Evolutionary conservation across 2,329 filamentous ascomycete genomes (phyloP), one percentile per base, ranked within the genome.

Genomic region (Venturia asperata): DNA sequence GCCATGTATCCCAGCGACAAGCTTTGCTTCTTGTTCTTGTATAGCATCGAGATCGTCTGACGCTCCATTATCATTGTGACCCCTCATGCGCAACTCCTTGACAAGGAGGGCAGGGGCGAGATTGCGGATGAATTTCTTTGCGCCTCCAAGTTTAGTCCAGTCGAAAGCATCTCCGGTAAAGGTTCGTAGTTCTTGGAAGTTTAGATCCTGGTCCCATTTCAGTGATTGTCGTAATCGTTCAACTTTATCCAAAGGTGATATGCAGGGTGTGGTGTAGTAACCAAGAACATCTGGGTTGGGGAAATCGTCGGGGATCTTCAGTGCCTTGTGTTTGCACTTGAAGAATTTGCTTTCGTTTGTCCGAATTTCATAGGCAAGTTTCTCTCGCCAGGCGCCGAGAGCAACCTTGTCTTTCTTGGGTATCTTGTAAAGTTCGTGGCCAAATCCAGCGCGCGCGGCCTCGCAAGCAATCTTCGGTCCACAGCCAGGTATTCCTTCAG

Each of bases 401-500:
- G 82, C 87, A 0, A 75, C 77, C 2, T 76, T 76, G 69, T 92
- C 87, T 5, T 82, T 80, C 42, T 77, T 80, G 66, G 84, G 82
- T 37, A 94, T 76, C 1, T 77, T 80, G 72, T 89, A 93, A 4
- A 97, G 77, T 43, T 88, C 84, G 66, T 81, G 84, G 1, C 93
- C 94, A 74, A 93, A 97, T 0, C 92, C 92, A 63, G 91, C 94
- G 71, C 85, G 85, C 42, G 92, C 92, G 64, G 94, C 95, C 73
- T 97, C 91, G 69, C 90, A 94, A 0, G 94, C 93, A 13, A 92
- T 81, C 72, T 93, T 96, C 61, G 91, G 85, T 1, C 94, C 94
- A 70, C 92, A 96, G 4, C 90, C 89, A 0, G 90, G 87, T 19
- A 99, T 88, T 0, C 94, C 94, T 65, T 91, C 90, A 0, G 92